phyloP scores from a whole-genome alignment of 306 rosid genomes.

The Aeschynomene evenia region DNA sequence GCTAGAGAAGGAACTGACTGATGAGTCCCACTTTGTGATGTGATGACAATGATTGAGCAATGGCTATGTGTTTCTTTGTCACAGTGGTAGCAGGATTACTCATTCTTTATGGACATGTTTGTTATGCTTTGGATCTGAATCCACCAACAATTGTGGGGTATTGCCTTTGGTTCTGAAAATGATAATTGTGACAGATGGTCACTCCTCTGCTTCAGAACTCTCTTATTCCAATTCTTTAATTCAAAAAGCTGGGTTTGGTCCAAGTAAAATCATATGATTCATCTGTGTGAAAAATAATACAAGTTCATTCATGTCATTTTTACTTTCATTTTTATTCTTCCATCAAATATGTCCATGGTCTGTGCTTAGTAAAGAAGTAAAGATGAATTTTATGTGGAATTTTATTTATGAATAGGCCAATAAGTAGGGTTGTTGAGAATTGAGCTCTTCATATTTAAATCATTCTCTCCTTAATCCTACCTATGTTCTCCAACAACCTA shows the following conservation, averaged over 20 bases:
- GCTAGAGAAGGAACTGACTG: constrained; percentile 32
- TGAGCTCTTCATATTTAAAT: not conserved
- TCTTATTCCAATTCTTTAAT: too few relatives aligned
- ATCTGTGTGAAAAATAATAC: too few relatives aligned
- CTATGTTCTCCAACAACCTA: not conserved
- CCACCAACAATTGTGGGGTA: constrained; percentile 38
- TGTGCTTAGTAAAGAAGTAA: too few relatives aligned
- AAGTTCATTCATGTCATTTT: too few relatives aligned
- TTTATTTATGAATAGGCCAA: too few relatives aligned
- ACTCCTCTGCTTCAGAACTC: not conserved
- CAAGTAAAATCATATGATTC: too few relatives aligned
- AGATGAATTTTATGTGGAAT: too few relatives aligned
- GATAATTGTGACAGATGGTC: constrained; percentile 12
- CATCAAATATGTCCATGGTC: too few relatives aligned
- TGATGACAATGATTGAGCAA: constrained; percentile 41
- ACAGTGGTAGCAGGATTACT: constrained; percentile 29
- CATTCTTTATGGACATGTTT: constrained; percentile 34
- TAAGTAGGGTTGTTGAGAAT: not conserved
- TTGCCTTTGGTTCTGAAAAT: constrained; percentile 20
- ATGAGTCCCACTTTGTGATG: constrained; percentile 38
- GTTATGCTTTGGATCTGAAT: constrained; percentile 17
- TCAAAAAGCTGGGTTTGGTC: too few relatives aligned
- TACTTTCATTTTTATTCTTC: too few relatives aligned
- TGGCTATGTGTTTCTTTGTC: constrained; percentile 36
- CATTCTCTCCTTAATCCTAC: not conserved